These are phyloP conservation scores for Crucihimalaya himalaica DNA, from an alignment of 345 rosid genomes.

Conservation along the genomic window DNA sequence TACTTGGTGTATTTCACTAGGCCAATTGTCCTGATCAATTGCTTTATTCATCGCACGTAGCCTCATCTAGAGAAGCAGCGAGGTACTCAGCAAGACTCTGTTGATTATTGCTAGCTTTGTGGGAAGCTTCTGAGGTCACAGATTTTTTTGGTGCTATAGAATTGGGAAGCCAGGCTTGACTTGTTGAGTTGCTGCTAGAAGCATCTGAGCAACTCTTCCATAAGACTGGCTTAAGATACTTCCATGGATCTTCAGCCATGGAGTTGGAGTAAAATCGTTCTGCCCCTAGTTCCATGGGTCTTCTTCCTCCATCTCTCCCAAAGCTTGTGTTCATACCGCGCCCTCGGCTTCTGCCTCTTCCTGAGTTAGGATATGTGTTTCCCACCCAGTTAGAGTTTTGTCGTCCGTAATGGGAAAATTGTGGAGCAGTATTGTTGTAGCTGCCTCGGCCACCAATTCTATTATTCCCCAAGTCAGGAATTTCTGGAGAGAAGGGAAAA, in stretches of 20 bases:
- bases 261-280: conserved; percentile 58
- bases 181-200: conserved; percentile 31
- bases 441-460: conserved; percentile 41
- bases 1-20: conserved; percentile 1
- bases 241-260: conserved; percentile 90
- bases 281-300: conserved; percentile 41
- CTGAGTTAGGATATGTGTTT: conserved; percentile 44
- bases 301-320: conserved; percentile 52
- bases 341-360: conserved; percentile 53
- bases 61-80: conserved; percentile 74
- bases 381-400: conserved; percentile 49
- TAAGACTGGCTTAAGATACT: conserved; percentile 52
- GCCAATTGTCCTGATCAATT: conserved; percentile 26
- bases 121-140: conserved; percentile 46
- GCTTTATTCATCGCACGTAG: conserved; percentile 40
- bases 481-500: conserved; percentile 50
- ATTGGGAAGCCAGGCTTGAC: conserved; percentile 63
- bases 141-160: conserved; percentile 54
- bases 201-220: conserved; percentile 52
- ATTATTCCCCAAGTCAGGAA: conserved; percentile 43
- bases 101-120: conserved; percentile 44
- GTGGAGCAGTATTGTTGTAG: conserved; percentile 42
- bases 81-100: conserved; percentile 85
- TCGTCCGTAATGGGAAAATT: conserved; percentile 43
- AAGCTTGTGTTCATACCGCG: conserved; percentile 38